Base-by-base conservation (phyloP, 495 filamentous ascomycete genomes). In the Penicillium salamii region DNA sequence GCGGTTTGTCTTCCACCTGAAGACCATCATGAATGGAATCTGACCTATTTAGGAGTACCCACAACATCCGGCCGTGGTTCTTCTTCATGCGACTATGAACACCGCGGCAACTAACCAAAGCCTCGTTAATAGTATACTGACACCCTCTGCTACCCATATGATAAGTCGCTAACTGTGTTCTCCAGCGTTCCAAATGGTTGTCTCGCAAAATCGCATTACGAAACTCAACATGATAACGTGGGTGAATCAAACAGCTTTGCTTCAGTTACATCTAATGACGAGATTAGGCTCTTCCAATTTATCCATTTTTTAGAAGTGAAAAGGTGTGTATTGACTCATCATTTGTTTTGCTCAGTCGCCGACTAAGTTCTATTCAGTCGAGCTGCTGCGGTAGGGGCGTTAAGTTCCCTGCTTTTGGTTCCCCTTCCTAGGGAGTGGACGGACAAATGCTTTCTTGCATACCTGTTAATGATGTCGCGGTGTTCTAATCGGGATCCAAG, bases 381-480 rank as follows among this genome's bases (percentile, higher is more conserved):
- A 7, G 13, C 33, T 12, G n/a, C 20, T 9, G 32, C 19, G n/a
- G 17, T 78, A 45, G 68, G 76, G 36, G 69, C 75, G 9, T 57
- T 91, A 7, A 77, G 86, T 11, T 74, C 92, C 14, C 72, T 90
- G 13, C 53, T 59, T 17, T 46, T 71, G 42, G 48, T 80, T 42
- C 53, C 29, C 17, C 20, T 76, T 31, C 48, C 59, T 13, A 59
- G 63, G 11, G 71, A 73, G 13, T 87, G 82, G 83, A 65, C 86
- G 33, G 86, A 90, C 57, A 82, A 77, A 53, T 74, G 74, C 2
- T 63, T 89, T 21, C 68, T 93, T 17, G 81, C 75, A 7, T 66
- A 84, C 1, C 63, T 86, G 43, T n/a, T 23, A 14, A 87, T 78
- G 79, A 78, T 82, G 55, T 70, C 68, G 4, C 79, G 76, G 0